A percentile compares a stretch with the other conserved stretches of the same genome.
These are phyloP conservation scores for Monilinia polystroma DNA, from an alignment of 2,329 filamentous ascomycete species.

Conservation along the genomic window DNA sequence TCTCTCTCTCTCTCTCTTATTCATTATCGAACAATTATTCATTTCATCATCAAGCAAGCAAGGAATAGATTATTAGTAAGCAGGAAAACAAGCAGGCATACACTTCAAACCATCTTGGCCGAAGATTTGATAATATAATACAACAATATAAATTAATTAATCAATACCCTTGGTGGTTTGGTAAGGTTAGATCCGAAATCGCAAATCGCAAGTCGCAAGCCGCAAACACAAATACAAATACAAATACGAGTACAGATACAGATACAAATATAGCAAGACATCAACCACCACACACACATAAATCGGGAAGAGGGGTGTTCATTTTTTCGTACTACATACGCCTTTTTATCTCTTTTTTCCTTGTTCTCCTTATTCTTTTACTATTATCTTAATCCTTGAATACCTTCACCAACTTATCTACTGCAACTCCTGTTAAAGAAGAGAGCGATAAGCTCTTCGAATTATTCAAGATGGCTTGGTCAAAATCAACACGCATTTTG, in stretches of 20 bases:
- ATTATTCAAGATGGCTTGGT: slow-evolving; percentile 68
- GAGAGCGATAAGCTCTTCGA: not conserved
- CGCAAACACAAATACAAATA: not conserved
- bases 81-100: too few relatives aligned
- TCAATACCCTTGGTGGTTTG: too few relatives aligned
- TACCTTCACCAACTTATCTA: not conserved
- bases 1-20: not conserved
- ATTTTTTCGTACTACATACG: not conserved
- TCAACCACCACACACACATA: not conserved
- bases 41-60: too few relatives aligned
- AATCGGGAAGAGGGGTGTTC: not conserved
- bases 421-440: not conserved
- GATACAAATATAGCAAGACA: too few relatives aligned
- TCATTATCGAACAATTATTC: not conserved
- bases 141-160: too few relatives aligned
- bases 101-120: too few relatives aligned
- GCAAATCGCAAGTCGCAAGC: too few relatives aligned
- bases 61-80: too few relatives aligned
- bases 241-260: not conserved
- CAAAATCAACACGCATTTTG: slow-evolving; percentile 88
- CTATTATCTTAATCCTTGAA: too few relatives aligned
- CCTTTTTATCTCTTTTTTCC: not conserved
- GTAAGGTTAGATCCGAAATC: slow-evolving; percentile 5
- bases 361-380: not conserved
- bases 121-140: too few relatives aligned